Base-by-base conservation (phyloP, 1,284 basidiomycete genomes). In the Puccinia polysora region DNA sequence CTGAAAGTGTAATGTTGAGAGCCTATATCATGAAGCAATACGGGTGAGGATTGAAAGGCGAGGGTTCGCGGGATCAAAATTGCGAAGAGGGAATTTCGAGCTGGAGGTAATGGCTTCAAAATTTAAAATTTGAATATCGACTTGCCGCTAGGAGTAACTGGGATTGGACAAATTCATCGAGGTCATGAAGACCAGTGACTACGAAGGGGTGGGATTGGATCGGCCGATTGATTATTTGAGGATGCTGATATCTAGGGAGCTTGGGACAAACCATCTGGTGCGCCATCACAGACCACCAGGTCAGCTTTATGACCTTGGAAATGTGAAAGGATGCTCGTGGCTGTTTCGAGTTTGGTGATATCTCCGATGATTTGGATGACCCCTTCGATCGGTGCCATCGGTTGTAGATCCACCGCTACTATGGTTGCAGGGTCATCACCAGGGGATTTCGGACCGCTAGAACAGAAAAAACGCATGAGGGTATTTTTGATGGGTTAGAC, bases 271-370 rank as follows among this genome's bases (percentile, higher is more conserved):
- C 82, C 82, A 76, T 85, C 84, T 2, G 84, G 84, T 18, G 84
- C 84, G 8, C 84, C 84, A 74, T 85, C 84, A 74, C 84, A 85
- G 1, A 85, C 82, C 32, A 85, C 83, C 43, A 85, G 78, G 71
- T 85, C 82, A 0, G 84, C 83, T 64, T 82, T 80, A 6, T 81
- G 77, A 2, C 82, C 83, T 18, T 79, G 79, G 63, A 85, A 81
- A 18, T 83, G 82, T 20, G 79, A 76, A 18, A 83, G 80, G 52
- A 85, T 84, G 5, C 81, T 80, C 1, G 81, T 79, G 2, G 83
- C 82, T 0, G 84, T 85, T 10, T 80, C 80, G 0, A 82, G 80
- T 4, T 81, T 79, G 0, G 84, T 85, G 76, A 85, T 85, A 74
- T 85, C 84, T 49, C 84, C 83, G 71, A 83, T 81, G 4, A 85